Base-by-base conservation (phyloP, 129 eudicot species). In the Flaveria brownii region DNA sequence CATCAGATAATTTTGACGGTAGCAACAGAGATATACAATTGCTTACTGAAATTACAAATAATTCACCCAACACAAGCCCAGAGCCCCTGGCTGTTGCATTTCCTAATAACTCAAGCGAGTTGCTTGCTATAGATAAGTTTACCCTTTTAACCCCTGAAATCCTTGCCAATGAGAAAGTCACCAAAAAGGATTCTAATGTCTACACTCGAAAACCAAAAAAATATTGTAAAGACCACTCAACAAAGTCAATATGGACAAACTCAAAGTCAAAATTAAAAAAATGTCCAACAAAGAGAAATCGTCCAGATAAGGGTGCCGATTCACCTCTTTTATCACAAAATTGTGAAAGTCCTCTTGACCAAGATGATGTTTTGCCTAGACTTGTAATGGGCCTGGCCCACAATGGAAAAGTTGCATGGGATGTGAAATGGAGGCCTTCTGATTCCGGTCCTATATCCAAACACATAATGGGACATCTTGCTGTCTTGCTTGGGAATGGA, bases 321-420 rank as follows among this genome's bases (percentile, higher is more conserved):
- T 1, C 43, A 43, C 86, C 68, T 59, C 9, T 25, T 16, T 51
- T 30, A 23, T 16, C 68, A 6, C 73, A 73, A 50, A 61, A 81
- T 59, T 70, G 28, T 18, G 73, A 67, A 76, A 60, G 72, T 52
- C 46, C 85, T 11, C 46, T 52, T 25, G 77, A 70, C 77, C 74
- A 62, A 63, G 85, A 91, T 78, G 85, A 83, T 62, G 82, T 84
- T 74, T 85, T 91, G 75, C 99, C 99, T 81, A 86, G 96, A 85
- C 88, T 86, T 84, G 80, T 95, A 74, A 67, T 91, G 75, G 90
- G 99, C 70, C 78, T 95, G 77, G 99, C 94, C 76, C 99, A 95
- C 80, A 87, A 91, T 77, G 99, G 99, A 51, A 91, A 89, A 82
- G 96, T 95, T 73, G 97, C 90, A 14, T 91, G 99, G 99, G 99